Evolutionary conservation across 2,329 filamentous ascomycete genomes (phyloP), one percentile per base, ranked within the genome.

Genomic region (Metarhizium sp.): DNA sequence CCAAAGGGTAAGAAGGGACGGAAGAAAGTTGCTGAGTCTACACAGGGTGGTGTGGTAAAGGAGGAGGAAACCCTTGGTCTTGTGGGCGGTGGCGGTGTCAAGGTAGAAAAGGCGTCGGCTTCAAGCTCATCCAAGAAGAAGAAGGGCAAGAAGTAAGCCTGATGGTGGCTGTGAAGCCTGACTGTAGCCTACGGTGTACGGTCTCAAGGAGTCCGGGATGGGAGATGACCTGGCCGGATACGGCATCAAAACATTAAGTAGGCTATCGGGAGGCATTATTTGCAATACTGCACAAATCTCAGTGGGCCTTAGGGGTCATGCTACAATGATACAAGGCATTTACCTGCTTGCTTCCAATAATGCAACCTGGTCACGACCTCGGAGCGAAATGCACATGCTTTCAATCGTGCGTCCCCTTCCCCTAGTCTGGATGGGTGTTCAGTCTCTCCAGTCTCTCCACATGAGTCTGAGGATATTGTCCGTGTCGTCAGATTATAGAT

Each of bases 1-100:
- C 91, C 92, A 7, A 96, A 94, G 75, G 91, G 91, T 6, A 91
- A 88, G 76, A 95, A 96, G 78, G 89, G 90, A 55, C 92, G 90
- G 78, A 87, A 91, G 79, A 87, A 87, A 73, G 85, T 84, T 4
- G 77, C 79, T 58, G 88, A 90, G 61, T 75, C 86, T 45, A 96
- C 90, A 8, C 94, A 97, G 69, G 94, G 94, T 58, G 92, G 92
- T 51, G 74, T 86, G 13, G 88, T 90, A 25, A 85, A 79, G 63
- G 89, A 92, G 59, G 86, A 88, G 68, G 84, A 79, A 76, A 87
- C 76, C 56, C 74, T 84, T 60, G 83, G 82, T 60, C 71, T 86
- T 13, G 82, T 82, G 2, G 82, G 83, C 32, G 83, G 83, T 4
- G 82, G 81, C 1, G 82, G 82, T 14, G 80, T 85, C 56, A 85